phyloP scores from a whole-genome alignment of 176 grass and related monocot species.

The Lolium perenne region DNA sequence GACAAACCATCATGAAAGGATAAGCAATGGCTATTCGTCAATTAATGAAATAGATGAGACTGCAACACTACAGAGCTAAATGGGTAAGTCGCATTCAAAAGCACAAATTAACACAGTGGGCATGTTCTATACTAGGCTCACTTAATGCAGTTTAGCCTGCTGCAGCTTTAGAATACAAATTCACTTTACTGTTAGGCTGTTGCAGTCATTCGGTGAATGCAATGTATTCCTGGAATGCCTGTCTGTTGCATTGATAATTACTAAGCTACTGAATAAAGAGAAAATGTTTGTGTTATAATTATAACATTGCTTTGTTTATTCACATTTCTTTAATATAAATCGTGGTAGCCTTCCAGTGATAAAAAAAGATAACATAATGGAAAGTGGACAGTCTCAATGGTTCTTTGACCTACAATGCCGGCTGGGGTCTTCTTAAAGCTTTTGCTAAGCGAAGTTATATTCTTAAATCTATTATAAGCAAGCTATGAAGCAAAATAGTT shows the following conservation, averaged over 20 bases:
- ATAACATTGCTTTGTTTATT: conserved; percentile 18
- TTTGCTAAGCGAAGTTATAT: too few species aligned
- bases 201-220: not conserved
- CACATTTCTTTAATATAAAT: not conserved
- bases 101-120: not conserved
- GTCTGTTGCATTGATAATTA: not conserved
- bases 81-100: conserved; percentile 22
- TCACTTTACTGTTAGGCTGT: not conserved
- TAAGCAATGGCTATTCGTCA: conserved; percentile 3
- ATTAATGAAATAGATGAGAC: not conserved
- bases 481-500: not conserved
- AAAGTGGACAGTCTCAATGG: conserved; percentile 2
- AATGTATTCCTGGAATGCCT: not conserved
- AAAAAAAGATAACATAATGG: conserved; percentile 2
- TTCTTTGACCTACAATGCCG: not conserved
- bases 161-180: conserved; percentile 31
- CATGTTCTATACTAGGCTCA: not conserved
- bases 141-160: not conserved
- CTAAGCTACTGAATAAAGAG: not conserved
- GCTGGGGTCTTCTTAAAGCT: not conserved
- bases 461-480: conserved; percentile 1
- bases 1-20: not conserved
- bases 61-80: not conserved
- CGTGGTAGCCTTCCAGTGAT: not conserved
- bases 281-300: conserved; percentile 4